Conservation (phyloP, 1,139 yeast genomes). For the Yamadazyma epiphylla region DNA sequence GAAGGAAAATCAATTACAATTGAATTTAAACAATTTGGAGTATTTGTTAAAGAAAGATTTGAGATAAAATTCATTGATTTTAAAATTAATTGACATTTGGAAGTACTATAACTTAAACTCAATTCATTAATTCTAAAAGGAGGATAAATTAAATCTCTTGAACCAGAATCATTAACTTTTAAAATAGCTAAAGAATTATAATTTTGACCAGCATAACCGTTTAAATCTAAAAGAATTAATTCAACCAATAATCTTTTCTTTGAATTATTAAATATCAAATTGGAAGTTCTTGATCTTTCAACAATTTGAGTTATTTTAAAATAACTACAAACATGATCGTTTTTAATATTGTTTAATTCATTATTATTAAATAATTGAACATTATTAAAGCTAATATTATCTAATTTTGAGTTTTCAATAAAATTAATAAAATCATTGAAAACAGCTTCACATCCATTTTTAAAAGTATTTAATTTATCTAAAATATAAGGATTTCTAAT, state of each 20-base stretch:
- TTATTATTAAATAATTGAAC: constrained; percentile 26
- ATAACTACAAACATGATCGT: constrained; percentile 34
- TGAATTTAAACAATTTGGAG: constrained; percentile 4
- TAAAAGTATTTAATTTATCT: constrained; percentile 24
- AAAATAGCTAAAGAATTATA: constrained; percentile 42
- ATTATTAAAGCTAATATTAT: constrained; percentile 33
- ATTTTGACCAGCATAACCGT: constrained; percentile 14
- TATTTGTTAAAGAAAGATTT: constrained; percentile 3
- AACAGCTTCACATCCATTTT: constrained; percentile 16
- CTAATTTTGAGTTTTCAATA: constrained; percentile 18
- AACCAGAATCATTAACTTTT: constrained; percentile 14
- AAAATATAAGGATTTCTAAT: constrained; percentile 40
- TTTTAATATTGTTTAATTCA: constrained; percentile 3
- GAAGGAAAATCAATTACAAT: constrained; percentile 16
- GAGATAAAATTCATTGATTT: constrained; percentile 24
- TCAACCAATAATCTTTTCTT: constrained; percentile 17
- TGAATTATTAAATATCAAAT: constrained; percentile 16
- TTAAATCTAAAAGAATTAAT: constrained; percentile 28
- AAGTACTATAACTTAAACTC: constrained; percentile 13
- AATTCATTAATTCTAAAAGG: constrained; percentile 29
- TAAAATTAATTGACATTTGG: constrained; percentile 20
- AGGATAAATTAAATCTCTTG: constrained; percentile 37
- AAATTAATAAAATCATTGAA: constrained; percentile 16
- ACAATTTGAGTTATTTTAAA: constrained; percentile 36
- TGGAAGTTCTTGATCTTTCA: constrained; percentile 26